Conservation (phyloP, 768 basidiomycete genomes). For the Phaffia australis region DNA sequence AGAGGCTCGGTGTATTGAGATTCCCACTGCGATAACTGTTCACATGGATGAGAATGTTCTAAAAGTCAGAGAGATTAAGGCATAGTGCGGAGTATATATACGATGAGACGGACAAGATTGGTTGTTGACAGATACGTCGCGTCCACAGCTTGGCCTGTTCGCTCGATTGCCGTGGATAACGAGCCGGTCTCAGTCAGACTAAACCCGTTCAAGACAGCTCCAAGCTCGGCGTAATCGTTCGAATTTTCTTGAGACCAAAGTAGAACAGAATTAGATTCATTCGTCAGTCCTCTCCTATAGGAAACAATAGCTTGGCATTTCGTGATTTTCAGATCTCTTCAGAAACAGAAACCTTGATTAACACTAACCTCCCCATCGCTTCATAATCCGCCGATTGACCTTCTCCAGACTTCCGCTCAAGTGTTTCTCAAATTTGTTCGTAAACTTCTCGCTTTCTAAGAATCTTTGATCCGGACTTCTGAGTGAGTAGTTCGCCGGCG, state of each 20-base stretch:
- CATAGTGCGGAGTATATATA: not conserved
- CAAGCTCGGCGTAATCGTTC: slow-evolving; percentile 80
- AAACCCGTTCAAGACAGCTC: slow-evolving; percentile 83
- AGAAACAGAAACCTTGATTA: not conserved
- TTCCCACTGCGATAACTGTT: slow-evolving; percentile 82
- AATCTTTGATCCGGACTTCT: slow-evolving; percentile 89
- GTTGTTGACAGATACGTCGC: slow-evolving; percentile 86
- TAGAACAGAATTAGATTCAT: slow-evolving; percentile 7
- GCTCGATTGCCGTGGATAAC: slow-evolving; percentile 78
- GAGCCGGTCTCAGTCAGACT: slow-evolving; percentile 70
- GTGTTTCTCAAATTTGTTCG: slow-evolving; percentile 87
- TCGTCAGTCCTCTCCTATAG: too few relatives aligned
- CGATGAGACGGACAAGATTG: slow-evolving; percentile 49
- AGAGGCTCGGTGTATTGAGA: slow-evolving; percentile 91
- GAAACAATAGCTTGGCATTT: too few relatives aligned
- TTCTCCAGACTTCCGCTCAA: slow-evolving; percentile 89
- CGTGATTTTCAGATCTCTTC: too few relatives aligned
- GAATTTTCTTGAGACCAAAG: slow-evolving; percentile 51
- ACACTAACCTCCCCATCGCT: slow-evolving; percentile 79
- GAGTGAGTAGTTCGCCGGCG: slow-evolving; percentile 77
- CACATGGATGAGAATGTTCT: not conserved
- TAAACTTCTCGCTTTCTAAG: slow-evolving; percentile 90
- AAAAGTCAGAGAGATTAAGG: not conserved
- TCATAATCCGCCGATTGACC: slow-evolving; percentile 79
- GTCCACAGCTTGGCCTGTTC: slow-evolving; percentile 92